Evolutionary conservation across 768 basidiomycete genomes (phyloP), one percentile per base, ranked within the genome.

Genomic region (Amyloporia xantha): DNA sequence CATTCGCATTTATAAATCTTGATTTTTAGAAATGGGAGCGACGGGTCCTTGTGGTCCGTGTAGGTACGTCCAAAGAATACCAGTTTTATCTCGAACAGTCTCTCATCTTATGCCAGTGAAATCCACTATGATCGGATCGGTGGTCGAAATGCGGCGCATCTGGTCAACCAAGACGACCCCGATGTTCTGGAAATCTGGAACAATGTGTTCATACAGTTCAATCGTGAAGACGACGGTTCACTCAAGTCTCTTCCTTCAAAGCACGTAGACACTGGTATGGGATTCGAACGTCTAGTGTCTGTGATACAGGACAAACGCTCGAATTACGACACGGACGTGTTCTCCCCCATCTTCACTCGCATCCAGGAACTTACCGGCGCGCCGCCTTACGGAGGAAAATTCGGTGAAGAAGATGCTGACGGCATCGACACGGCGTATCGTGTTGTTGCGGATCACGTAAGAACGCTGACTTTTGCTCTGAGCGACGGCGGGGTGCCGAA

Each of bases 131-230:
- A 99, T 67, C 86, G 93, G 37, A 90, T 98, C 54, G 96, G 96
- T n/a, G 90, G 87, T n/a, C 81, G 96, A 43, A 91, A 97, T 62
- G 95, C 93, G 44, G 80, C 93, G 4, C 75, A 84, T 59, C 81
- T 96, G 41, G 96, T 99, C 56, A 98, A 99, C 66, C 76, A 84
- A 58, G 96, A 99, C 64, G 96, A 98, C 62, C 93, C 96, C 1
- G 84, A 94, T 54, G 96, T 99, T 6, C 77, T 99, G 50, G 92
- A 95, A 68, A 94, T 99, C 57, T 99, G 96, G 96, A 99, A 99
- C 73, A 97, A 96, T 64, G 96, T 99, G 49, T 99, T 97, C 65
- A 98, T 99, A 62, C 94, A 97, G 61, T 99, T 88, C 73, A 98
- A 99, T 65, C 88, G 96, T 41, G 95, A 98, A 66, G 78, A 81